A percentile compares a stretch with the other conserved stretches of the same genome.
Evolutionary conservation across 148 eudicot species (phyloP).

Genomic region (Dianthus caryophyllus): DNA sequence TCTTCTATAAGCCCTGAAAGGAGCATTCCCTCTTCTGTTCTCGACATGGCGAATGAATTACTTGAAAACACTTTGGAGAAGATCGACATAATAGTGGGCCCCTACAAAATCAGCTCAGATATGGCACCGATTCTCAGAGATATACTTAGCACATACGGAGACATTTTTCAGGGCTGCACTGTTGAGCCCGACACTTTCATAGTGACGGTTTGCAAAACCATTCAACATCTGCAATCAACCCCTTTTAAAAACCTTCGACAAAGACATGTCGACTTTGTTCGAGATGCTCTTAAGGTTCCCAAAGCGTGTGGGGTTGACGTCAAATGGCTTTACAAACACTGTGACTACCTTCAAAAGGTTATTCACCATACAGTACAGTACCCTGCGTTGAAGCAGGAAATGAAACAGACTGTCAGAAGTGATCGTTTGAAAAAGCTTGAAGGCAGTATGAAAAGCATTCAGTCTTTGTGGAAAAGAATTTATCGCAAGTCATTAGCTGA

Average conservation of each 20-base stretch:
- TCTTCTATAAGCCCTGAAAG: constrained; percentile 4
- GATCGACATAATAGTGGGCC: constrained; percentile 4
- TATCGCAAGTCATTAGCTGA: constrained; percentile 2
- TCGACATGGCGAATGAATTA: constrained; percentile 8
- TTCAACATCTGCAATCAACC: background rate
- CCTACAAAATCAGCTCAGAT: constrained; percentile 9
- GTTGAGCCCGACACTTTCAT: background rate
- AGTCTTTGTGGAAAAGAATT: constrained; percentile 11
- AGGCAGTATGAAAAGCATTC: background rate
- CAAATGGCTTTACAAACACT: constrained; percentile 6
- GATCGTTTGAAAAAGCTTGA: background rate
- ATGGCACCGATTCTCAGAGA: constrained; percentile 7
- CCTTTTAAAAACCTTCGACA: constrained; percentile 7
- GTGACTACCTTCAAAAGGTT: constrained; percentile 7
- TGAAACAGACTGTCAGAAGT: background rate
- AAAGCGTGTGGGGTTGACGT: constrained; percentile 8
- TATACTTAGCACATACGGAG: background rate
- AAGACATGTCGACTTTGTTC: constrained; percentile 3
- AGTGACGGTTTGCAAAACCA: constrained; percentile 3
- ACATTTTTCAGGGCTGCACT: background rate
- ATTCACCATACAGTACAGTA: constrained; percentile 2
- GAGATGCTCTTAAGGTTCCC: background rate
- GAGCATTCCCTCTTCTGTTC: constrained; percentile 4
- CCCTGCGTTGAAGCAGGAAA: constrained; percentile 8
- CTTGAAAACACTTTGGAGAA: background rate